These are phyloP conservation scores for Thozetella sp. DNA, from an alignment of 495 filamentous ascomycete species.

Conservation along the genomic window DNA sequence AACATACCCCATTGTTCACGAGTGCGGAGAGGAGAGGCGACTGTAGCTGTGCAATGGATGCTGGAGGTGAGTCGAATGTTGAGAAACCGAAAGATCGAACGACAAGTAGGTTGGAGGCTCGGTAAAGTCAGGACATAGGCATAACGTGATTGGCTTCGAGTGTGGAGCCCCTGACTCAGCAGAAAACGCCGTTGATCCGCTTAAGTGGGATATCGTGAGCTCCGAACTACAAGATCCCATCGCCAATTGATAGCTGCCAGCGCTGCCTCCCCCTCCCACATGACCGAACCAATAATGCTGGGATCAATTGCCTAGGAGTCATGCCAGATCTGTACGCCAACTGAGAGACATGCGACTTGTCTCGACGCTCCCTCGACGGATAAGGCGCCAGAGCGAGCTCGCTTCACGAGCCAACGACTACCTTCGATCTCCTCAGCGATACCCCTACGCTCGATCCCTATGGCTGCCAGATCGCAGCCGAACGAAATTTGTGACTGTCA, in stretches of 20 bases:
- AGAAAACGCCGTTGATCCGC: not conserved
- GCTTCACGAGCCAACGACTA: not conserved
- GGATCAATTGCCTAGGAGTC: not conserved
- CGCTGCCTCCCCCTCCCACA: not conserved
- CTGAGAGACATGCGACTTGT: not conserved
- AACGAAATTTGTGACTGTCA: not conserved
- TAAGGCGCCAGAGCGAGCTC: not conserved
- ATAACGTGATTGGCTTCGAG: not conserved
- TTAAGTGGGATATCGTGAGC: not conserved
- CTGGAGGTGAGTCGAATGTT: slow-evolving; percentile 23
- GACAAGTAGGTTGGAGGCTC: not conserved
- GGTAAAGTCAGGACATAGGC: not conserved
- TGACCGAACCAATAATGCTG: not conserved
- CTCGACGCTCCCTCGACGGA: not conserved
- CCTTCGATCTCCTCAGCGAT: not conserved
- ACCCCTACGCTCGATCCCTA: not conserved
- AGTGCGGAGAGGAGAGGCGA: slow-evolving; percentile 5
- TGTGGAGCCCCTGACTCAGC: not conserved
- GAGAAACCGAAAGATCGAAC: slow-evolving; percentile 7
- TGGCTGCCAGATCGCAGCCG: not conserved
- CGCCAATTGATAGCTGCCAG: not conserved
- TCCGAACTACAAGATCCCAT: not conserved
- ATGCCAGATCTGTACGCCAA: not conserved
- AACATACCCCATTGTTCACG: slow-evolving; percentile 24
- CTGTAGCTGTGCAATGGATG: slow-evolving; percentile 4